Evolutionary conservation across 257 asterid species (phyloP), one percentile per base, ranked within the genome.

Genomic region (Parsonsia alboflavescens): DNA sequence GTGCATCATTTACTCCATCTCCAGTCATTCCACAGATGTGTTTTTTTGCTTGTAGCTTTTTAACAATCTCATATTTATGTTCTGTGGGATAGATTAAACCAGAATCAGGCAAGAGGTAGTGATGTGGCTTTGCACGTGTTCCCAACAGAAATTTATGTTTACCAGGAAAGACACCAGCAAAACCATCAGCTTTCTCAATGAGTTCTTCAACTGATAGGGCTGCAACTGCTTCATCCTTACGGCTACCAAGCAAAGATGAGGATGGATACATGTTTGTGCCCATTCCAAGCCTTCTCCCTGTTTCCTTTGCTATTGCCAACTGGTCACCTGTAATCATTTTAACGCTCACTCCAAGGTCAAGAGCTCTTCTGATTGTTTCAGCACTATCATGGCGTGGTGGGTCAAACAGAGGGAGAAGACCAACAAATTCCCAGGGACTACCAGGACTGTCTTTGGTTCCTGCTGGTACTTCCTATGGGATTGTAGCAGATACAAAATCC

Each of bases 351-450:
- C 97, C 97, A 11, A 91, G 92, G 68, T 86, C 70, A 5, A 91
- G 83, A 21, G 97, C 96, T 17, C 92, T 85, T 36, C 75, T 86
- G 72, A 91, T 91, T 39, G 97, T 91, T 81, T 89, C 96, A 1
- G 85, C 93, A 67, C 97, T 91, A 84, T 91, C 97, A 44, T 89
- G 93, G 77, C 97, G 88, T 21, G 97, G 97, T 15, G 97, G 97
- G 66, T 91, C 97, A 49, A 91, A 91, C 9, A 89, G 89, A 4
- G 97, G 97, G 79, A 91, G 82, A 5, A 91, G 86, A 12, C 96
- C 97, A 1, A 77, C 86, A 50, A 91, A 86, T n/a, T 53, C 70
- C 97, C 96, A 91, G 24, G 96, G 91, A 15, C 84, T 82, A 63
- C 96, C 97, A 0, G 90, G 61, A 53, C 93, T 83, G 17, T 91